Percentiles rank a stretch among this genome's conserved stretches.
phyloP scores from a whole-genome alignment of 306 rosid species.

The Psophocarpus tetragonolobus region DNA sequence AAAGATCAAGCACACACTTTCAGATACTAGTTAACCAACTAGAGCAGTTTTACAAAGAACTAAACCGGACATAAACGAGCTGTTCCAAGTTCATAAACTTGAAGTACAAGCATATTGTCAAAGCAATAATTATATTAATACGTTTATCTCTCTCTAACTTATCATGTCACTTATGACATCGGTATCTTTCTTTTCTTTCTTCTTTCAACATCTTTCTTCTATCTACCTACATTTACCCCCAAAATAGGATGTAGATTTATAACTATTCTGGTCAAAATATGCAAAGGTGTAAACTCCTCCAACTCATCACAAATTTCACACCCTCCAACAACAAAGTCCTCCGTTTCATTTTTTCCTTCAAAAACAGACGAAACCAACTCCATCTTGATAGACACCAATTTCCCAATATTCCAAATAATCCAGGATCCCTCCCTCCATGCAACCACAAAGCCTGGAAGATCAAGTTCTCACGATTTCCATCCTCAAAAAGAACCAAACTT shows the following conservation, averaged over 20 bases:
- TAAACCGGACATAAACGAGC: not conserved
- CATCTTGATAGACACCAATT: not conserved
- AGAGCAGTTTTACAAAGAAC: slow-evolving; percentile 4
- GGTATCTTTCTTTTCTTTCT: not conserved
- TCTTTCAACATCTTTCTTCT: not conserved
- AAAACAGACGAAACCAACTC: not conserved
- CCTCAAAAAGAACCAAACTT: not conserved
- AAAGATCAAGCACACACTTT: not conserved
- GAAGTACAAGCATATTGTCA: not conserved
- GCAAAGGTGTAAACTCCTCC: slow-evolving; percentile 2
- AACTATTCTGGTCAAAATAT: not conserved
- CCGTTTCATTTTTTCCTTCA: not conserved
- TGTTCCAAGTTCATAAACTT: not conserved
- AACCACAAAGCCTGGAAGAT: slow-evolving; percentile 7
- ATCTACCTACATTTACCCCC: not conserved
- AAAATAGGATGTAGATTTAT: no score
- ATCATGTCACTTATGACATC: not conserved
- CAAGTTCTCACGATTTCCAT: not conserved
- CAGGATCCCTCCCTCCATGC: not conserved
- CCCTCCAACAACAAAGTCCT: not conserved
- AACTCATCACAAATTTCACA: slow-evolving; percentile 6
- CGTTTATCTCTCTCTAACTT: not conserved
- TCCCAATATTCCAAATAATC: not conserved
- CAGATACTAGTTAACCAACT: not conserved
- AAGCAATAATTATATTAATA: not conserved